Base-by-base conservation (phyloP, 169 alveolate species). In the Cryptosporidium sp. region DNA sequence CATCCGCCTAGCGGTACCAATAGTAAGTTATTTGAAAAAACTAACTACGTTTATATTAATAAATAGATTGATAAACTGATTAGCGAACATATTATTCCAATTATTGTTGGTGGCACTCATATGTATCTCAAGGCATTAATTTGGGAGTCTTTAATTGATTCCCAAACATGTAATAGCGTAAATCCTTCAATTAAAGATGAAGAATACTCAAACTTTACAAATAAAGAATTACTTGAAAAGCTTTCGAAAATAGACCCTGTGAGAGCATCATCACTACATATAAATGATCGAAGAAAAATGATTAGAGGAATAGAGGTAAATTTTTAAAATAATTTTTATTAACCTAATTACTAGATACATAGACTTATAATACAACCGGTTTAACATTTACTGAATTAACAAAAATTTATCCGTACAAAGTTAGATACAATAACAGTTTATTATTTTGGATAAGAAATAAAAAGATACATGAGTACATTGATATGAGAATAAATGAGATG, bases 91-190 rank as follows among this genome's bases (percentile, higher is more conserved):
- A 23, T 3, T 31, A 39, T 65, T 61, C 89, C 89, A 39, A 80
- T 80, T 26, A 41, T 80, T 62, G 89, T 80, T 62, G 89, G 89
- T 23, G 89, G 89, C 16, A 80, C 80, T 18, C 89, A 80, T 39
- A 67, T 80, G 71, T 80, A 80, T 48, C 35, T 80, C 10, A 80
- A 80, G 31, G 71, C 80, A 21, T 65, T 80, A 9, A 80, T 80
- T 61, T 80, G 89, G 89, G 45, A 59, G 52, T 80, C 89, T 14
- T 18, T 80, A 10, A 62, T 80, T n/a, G 75, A 62, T 48, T 73
- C 18, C 21, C 26, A 45, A 58, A 8, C 33, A 23, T 70, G 23
- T 9, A n/a, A 1, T 12, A 31, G 23, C 21, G 43, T 73, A 12
- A 51, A 51, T 37, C 89, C 89, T 45, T 62, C 89, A 48, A 31